Conservation (phyloP, 805 yeast species). For the Metschnikowia proteae region DNA sequence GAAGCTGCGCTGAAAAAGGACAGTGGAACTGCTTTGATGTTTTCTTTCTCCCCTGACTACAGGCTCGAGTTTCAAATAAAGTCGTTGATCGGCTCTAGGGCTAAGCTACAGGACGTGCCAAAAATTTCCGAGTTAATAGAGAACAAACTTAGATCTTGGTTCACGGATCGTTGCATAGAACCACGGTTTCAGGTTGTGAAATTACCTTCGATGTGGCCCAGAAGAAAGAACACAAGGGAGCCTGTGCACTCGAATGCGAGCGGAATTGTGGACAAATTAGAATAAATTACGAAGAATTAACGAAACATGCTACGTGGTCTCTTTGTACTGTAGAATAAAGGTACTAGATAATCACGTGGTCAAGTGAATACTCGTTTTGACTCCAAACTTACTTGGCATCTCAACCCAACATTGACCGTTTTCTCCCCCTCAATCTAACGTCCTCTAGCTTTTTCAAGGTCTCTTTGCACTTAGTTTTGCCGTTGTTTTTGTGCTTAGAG, state of each 20-base stretch:
- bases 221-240: conserved; percentile 38
- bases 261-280: conserved; percentile 21
- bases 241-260: conserved; percentile 20
- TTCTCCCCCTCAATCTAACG: conserved; percentile 88
- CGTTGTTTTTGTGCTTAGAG: conserved; percentile 22
- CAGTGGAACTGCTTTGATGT: conserved; percentile 69
- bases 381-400: not conserved
- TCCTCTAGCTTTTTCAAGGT: conserved; percentile 66
- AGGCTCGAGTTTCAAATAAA: conserved; percentile 83
- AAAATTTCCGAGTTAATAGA: conserved; percentile 84
- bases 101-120: conserved; percentile 90
- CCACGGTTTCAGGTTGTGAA: conserved; percentile 86
- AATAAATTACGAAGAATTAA: conserved; percentile 2
- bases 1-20: not conserved
- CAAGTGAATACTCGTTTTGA: not conserved
- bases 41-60: conserved; percentile 90
- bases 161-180: conserved; percentile 87
- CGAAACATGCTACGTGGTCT: not conserved
- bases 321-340: not conserved
- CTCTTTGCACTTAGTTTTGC: conserved; percentile 46
- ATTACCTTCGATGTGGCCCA: conserved; percentile 86
- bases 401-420: conserved; percentile 87
- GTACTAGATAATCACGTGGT: not conserved
- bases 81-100: conserved; percentile 87
- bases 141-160: conserved; percentile 78